phyloP scores from a whole-genome alignment of 2,329 filamentous ascomycete species.

The Trichoderma sp. region DNA sequence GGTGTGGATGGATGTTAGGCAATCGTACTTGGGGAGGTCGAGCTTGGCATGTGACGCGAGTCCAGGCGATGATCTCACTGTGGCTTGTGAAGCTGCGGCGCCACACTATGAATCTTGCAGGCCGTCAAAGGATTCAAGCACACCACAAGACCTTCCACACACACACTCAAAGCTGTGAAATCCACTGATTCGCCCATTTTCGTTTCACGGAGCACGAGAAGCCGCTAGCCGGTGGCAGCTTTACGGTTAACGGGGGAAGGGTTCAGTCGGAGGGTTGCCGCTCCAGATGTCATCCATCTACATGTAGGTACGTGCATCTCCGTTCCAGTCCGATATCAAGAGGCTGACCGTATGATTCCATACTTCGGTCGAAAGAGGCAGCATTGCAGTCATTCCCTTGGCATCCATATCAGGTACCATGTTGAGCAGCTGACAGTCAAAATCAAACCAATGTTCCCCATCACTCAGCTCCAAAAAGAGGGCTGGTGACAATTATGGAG shows the following conservation, averaged over 20 bases:
- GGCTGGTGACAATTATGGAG: constrained; percentile 17
- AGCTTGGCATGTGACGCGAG: constrained; percentile 26
- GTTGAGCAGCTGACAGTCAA: background rate
- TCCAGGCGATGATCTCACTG: constrained; percentile 25
- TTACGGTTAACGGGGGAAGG: background rate
- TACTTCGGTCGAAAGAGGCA: no score
- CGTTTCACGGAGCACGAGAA: constrained; percentile 11
- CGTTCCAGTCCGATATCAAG: no score
- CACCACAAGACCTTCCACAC: no score
- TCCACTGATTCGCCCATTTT: constrained; percentile 7
- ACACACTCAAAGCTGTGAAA: constrained; percentile 1
- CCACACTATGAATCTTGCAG: constrained; percentile 5
- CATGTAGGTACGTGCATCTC: no score
- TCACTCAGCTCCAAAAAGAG: constrained; percentile 7
- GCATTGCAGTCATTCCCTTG: background rate
- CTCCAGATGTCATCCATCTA: no score
- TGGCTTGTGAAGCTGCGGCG: constrained; percentile 14
- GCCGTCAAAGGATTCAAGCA: no score
- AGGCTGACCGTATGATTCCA: no score
- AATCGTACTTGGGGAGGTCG: constrained; percentile 22
- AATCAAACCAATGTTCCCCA: background rate
- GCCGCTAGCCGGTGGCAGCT: constrained; percentile 23
- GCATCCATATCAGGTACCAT: background rate
- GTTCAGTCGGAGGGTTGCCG: constrained; percentile 13
- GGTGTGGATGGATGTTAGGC: no score